These are phyloP conservation scores for Rubus idaeus DNA, from an alignment of 306 rosid species.

Conservation along the genomic window DNA sequence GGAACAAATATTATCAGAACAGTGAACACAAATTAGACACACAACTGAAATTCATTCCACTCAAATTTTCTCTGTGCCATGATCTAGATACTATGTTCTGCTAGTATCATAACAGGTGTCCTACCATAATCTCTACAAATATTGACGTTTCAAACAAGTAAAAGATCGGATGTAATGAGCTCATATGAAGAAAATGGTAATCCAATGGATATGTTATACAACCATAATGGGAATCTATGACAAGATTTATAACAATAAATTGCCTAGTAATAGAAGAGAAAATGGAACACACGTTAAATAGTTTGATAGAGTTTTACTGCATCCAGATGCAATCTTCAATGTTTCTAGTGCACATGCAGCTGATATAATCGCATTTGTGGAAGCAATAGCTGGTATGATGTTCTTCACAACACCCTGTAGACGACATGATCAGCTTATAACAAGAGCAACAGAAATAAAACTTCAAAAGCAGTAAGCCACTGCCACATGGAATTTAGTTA, in stretches of 20 bases:
- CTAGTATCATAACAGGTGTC: neutral
- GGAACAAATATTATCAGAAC: neutral
- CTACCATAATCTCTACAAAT: neutral
- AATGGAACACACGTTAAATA: conserved; percentile 61
- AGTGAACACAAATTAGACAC: neutral
- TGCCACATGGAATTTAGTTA: neutral
- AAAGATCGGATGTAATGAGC: neutral
- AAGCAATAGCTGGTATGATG: conserved; percentile 94
- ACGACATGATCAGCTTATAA: conserved; percentile 23
- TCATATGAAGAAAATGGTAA: neutral
- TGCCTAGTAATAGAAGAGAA: neutral
- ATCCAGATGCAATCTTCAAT: conserved; percentile 81
- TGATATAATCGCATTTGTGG: conserved; percentile 96
- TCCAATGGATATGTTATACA: neutral
- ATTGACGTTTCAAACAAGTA: neutral
- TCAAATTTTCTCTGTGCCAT: neutral
- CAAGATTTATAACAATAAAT: neutral
- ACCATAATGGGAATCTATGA: conserved; percentile 5
- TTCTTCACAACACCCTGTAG: conserved; percentile 96
- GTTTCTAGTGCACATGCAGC: conserved; percentile 95
- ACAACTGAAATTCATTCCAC: neutral
- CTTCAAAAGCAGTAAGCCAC: conserved; percentile 27
- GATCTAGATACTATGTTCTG: neutral
- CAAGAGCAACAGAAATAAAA: conserved; percentile 9
- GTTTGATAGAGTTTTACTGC: conserved; percentile 95